Evolutionary conservation across 345 rosid species (phyloP).

Genomic region (Garcia nutans): DNA sequence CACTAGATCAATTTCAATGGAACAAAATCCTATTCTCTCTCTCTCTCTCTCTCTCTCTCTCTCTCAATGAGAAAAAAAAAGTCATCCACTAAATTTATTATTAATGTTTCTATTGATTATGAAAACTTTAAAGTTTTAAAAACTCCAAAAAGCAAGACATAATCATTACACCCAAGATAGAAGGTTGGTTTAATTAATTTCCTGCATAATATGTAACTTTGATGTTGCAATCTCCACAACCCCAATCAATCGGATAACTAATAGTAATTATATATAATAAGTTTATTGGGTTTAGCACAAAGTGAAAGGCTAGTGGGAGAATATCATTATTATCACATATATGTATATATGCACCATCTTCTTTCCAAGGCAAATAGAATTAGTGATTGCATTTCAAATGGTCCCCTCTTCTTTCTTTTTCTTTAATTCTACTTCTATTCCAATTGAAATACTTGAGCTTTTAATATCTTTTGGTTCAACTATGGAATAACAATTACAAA

Average conservation of each 20-base stretch:
- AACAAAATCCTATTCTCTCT: conserved; percentile 9
- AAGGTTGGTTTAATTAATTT: neutral
- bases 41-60: neutral
- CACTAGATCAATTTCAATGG: conserved; percentile 26
- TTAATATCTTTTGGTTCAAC: conserved; percentile 26
- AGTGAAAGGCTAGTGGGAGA: conserved; percentile 24
- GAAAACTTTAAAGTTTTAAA: conserved; percentile 12
- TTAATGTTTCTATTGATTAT: conserved; percentile 6
- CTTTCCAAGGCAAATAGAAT: conserved; percentile 11
- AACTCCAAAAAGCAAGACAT: conserved; percentile 25
- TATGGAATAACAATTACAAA: conserved; percentile 8
- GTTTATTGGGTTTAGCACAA: conserved; percentile 18
- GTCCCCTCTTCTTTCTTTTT: conserved; percentile 1
- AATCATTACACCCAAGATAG: conserved; percentile 30
- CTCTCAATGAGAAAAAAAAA: neutral
- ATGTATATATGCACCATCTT: conserved; percentile 30
- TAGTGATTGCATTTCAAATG: conserved; percentile 1
- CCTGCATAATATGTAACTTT: conserved; percentile 19
- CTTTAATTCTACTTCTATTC: conserved; percentile 10
- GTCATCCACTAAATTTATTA: conserved; percentile 15
- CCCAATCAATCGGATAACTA: conserved; percentile 14
- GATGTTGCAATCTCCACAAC: conserved; percentile 27
- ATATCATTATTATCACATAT: neutral
- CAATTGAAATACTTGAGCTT: neutral
- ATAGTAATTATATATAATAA: neutral